Percentiles rank a stretch among this genome's conserved stretches.
Conservation (phyloP, 2,329 filamentous ascomycete genomes). For the Trichoderma lentiforme region DNA sequence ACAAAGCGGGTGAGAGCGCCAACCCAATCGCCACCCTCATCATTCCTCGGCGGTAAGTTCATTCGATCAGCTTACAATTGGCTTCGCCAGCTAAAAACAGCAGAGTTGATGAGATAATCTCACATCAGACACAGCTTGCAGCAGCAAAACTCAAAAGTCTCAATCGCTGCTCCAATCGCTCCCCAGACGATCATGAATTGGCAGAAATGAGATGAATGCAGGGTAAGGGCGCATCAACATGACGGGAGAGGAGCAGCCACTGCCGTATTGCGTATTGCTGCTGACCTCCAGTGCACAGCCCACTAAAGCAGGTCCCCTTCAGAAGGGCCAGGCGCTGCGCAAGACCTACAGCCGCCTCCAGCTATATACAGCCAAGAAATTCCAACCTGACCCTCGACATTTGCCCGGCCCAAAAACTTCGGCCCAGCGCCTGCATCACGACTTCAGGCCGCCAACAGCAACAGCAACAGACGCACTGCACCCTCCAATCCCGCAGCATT, state of each 20-base stretch:
- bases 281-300: constrained; percentile 12
- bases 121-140: constrained; percentile 6
- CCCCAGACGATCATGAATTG: not conserved
- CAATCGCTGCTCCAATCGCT: not conserved
- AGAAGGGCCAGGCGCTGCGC: constrained; percentile 6
- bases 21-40: constrained; percentile 8
- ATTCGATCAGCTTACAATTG: constrained; percentile 7
- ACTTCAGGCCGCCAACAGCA: not conserved
- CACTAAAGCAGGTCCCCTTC: constrained; percentile 9
- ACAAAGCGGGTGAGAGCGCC: not conserved
- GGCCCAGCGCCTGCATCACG: not conserved
- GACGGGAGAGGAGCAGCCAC: constrained; percentile 1
- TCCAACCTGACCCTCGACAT: not conserved
- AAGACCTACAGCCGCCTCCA: not conserved
- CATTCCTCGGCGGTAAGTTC: not conserved
- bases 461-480: not conserved
- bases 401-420: not conserved
- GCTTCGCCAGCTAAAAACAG: not conserved
- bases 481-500: not conserved
- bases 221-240: not conserved
- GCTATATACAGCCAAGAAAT: constrained; percentile 2
- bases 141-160: constrained; percentile 3
- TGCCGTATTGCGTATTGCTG: not conserved
- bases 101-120: constrained; percentile 15
- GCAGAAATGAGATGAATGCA: not conserved